phyloP scores from a whole-genome alignment of 768 basidiomycete genomes.

The Tulasnella sp. region DNA sequence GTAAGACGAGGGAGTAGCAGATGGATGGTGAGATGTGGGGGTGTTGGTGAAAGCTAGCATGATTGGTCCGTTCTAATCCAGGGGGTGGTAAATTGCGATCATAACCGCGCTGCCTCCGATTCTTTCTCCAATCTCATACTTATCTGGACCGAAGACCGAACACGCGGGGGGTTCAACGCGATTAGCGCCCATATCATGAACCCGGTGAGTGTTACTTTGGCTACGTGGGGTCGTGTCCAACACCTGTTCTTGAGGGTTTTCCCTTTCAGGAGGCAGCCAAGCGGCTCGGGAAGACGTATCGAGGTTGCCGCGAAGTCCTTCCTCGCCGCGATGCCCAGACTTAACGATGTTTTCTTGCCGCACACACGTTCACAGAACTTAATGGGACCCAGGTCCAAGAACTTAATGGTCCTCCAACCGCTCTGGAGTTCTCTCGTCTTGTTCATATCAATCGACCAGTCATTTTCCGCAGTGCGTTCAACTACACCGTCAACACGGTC shows the following conservation, averaged over 20 bases:
- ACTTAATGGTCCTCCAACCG: slow-evolving; percentile 45
- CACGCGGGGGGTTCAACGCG: too few species aligned
- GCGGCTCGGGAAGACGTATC: slow-evolving; percentile 3
- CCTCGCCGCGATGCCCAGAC: not conserved
- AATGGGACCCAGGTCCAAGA: slow-evolving; percentile 19
- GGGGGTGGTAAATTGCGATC: too few species aligned
- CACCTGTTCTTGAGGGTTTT: too few species aligned
- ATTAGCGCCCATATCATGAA: too few species aligned
- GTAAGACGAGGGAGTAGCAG: not conserved
- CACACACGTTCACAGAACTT: slow-evolving; percentile 18
- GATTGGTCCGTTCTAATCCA: too few species aligned
- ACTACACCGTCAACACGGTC: not conserved
- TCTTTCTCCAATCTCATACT: too few species aligned
- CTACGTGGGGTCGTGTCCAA: too few species aligned
- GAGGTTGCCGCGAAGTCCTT: not conserved
- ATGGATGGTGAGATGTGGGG: not conserved
- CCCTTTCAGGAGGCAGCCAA: too few species aligned
- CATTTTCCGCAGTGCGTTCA: slow-evolving; percentile 47
- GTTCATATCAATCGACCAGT: slow-evolving; percentile 63
- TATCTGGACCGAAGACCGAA: too few species aligned
- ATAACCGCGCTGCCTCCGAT: too few species aligned
- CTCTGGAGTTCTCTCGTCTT: slow-evolving; percentile 59
- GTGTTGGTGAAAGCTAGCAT: too few species aligned
- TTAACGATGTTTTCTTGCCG: not conserved
- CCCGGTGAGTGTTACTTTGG: too few species aligned